Evolutionary conservation across 495 filamentous ascomycete genomes (phyloP), one percentile per base, ranked within the genome.

Genomic region (Podospora australis): DNA sequence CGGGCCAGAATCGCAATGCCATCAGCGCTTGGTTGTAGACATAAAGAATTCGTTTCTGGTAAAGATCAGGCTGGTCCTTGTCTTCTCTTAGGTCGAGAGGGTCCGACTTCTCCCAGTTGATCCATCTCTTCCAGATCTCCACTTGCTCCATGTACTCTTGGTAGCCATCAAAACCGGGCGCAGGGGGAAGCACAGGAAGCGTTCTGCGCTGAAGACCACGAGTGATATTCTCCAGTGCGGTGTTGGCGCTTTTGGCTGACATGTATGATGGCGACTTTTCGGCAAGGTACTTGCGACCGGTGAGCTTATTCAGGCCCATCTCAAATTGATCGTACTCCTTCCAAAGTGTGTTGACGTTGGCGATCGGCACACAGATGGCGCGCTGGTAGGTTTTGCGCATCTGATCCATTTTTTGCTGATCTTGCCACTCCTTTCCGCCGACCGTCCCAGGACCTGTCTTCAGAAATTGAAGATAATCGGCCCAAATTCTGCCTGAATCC

Each of bases 261-360:
- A 97, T 90, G 60, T 95, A 97, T 4, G 83, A 78, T 23, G 92
- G 82, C 1, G 90, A 95, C 46, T 84, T 81, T 55, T 97, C 91
- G 62, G 95, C 90, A 2, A 97, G 70, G 52, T 91, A 87, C 62
- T 96, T 97, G 4, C 90, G 86, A 44, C 87, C 94, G 32, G 87
- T 87, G 45, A 87, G 72, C 66, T 95, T 97, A 67, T 96, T 96
- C 25, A 95, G 66, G 7, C 81, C 78, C 80, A 89, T 87, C 67
- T 98, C 92, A 59, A 97, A 98, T 56, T 82, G 77, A 66, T 96
- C 90, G 59, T 97, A 98, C 60, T 98, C 91, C 68, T 92, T 95
- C 92, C 92, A 98, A 8, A 98, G 64, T 10, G 71, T 74, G 55
- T 90, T 87, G 39, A 92, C 77, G 25, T 79, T 86, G 39, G 83